Evolutionary conservation across 148 eudicot species (phyloP).

Genomic region (Rhododendron simsii): DNA sequence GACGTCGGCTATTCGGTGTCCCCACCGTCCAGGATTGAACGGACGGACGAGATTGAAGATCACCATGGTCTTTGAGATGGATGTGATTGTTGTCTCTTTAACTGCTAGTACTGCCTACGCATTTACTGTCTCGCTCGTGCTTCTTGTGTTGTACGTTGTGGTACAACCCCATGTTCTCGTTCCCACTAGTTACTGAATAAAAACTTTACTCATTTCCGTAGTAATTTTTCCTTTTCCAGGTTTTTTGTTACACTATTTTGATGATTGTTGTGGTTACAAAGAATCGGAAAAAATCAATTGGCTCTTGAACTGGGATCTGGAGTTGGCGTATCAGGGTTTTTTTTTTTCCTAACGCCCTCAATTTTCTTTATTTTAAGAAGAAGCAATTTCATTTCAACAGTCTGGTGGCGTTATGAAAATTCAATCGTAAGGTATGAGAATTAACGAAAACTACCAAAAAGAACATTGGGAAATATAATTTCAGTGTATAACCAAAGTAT

Average conservation of each 20-base stretch:
- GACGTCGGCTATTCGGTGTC: conserved; percentile 5
- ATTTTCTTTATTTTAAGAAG: too few species aligned
- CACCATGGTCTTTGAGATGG: conserved; percentile 38
- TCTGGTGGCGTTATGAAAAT: too few species aligned
- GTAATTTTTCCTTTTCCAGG: not conserved
- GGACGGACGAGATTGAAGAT: conserved; percentile 37
- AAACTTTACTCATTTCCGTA: not conserved
- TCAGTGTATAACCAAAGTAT: too few species aligned
- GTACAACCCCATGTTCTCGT: not conserved
- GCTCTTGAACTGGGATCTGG: not conserved
- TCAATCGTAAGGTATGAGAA: too few species aligned
- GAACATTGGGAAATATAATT: too few species aligned
- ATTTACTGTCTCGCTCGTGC: not conserved
- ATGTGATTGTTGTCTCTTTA: not conserved
- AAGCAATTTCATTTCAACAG: too few species aligned
- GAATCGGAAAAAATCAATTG: not conserved
- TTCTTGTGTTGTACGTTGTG: not conserved
- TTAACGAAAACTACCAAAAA: too few species aligned
- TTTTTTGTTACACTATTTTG: not conserved
- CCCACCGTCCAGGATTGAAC: conserved; percentile 18
- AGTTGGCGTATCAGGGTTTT: too few species aligned
- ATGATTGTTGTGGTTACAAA: not conserved
- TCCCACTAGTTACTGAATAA: not conserved
- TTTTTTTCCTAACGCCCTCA: too few species aligned
- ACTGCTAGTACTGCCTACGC: not conserved